These are phyloP conservation scores for Agaricales sp. DNA, from an alignment of 1,284 basidiomycete genomes.

Conservation along the genomic window DNA sequence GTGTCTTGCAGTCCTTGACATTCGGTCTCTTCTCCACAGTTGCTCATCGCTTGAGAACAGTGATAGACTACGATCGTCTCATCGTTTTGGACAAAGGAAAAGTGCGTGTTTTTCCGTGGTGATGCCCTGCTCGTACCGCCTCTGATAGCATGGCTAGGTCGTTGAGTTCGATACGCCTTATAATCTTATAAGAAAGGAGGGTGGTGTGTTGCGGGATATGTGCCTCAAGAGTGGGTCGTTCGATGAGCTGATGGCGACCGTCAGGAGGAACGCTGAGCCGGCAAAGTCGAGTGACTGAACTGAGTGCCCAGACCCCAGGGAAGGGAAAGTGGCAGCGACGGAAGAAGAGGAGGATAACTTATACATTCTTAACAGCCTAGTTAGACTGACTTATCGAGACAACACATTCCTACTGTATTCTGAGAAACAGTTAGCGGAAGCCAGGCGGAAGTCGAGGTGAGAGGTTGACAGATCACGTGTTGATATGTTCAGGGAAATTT, in stretches of 20 bases:
- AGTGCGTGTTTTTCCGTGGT: neutral
- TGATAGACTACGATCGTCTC: conserved; percentile 75
- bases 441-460: too few species aligned
- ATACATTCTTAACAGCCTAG: neutral
- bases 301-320: neutral
- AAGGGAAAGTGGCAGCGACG: neutral
- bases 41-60: conserved; percentile 66
- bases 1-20: neutral
- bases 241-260: neutral
- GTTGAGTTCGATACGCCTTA: conserved; percentile 65
- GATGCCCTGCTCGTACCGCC: neutral
- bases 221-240: conserved; percentile 40
- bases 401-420: too few species aligned
- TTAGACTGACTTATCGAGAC: too few species aligned
- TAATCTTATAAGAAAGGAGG: conserved; percentile 43
- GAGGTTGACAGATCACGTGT: too few species aligned
- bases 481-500: too few species aligned
- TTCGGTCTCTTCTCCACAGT: conserved; percentile 26
- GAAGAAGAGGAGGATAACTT: neutral
- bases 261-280: neutral
- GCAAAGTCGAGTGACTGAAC: neutral
- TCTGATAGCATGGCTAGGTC: conserved; percentile 18
- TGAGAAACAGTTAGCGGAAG: too few species aligned
- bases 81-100: conserved; percentile 65
- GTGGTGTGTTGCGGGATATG: conserved; percentile 61